These are phyloP conservation scores for Xylaria sp. DNA, from an alignment of 2,329 filamentous ascomycete genomes.

Conservation along the genomic window DNA sequence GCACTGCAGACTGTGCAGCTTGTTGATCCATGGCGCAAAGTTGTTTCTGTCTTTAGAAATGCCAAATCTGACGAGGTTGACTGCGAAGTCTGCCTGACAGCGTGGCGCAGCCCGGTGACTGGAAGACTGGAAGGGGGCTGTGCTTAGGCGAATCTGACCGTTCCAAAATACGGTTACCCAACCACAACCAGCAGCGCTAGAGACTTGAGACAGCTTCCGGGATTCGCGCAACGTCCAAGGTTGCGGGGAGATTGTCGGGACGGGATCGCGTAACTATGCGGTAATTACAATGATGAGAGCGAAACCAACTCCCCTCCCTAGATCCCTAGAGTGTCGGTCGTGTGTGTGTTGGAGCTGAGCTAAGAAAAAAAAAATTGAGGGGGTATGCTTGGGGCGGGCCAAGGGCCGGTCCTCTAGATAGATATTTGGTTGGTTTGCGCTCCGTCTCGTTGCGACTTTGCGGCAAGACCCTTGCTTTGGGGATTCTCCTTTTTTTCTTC, in stretches of 20 bases:
- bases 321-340: neutral
- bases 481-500: neutral
- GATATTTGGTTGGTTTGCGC: neutral
- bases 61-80: constrained; percentile 34
- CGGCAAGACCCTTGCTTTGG: neutral
- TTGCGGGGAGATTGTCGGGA: neutral
- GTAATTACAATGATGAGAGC: neutral
- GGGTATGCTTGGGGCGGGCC: no score
- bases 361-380: neutral
- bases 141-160: constrained; percentile 33
- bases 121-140: constrained; percentile 34
- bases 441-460: neutral
- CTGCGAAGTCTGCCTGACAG: constrained; percentile 36
- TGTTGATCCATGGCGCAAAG: constrained; percentile 55
- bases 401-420: neutral
- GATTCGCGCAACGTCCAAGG: neutral
- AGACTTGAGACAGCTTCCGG: neutral
- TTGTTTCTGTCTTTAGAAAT: constrained; percentile 42
- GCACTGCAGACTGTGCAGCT: constrained; percentile 33
- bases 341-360: neutral
- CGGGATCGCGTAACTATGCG: neutral
- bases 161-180: constrained; percentile 23
- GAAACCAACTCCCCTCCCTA: neutral
- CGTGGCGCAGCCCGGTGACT: constrained; percentile 38
- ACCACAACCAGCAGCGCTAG: constrained; percentile 11